Evolutionary conservation across 2,329 filamentous ascomycete genomes (phyloP).

Genomic region (Chaetomium sp.): DNA sequence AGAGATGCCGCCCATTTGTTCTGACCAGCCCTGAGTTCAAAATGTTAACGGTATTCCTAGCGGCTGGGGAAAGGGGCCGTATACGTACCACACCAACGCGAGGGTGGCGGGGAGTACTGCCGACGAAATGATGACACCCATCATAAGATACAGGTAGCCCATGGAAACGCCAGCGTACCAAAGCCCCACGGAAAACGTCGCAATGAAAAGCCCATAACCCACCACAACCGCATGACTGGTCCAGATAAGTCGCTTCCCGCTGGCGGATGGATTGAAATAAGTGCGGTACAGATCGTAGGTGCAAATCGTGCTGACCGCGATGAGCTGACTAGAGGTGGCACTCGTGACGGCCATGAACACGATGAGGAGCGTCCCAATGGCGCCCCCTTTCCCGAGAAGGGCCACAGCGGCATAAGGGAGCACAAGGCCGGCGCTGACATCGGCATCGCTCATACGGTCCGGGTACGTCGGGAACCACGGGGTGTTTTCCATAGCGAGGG

Average conservation of each 20-base stretch:
- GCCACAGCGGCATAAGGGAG: constrained; percentile 81
- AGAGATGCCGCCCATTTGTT: constrained; percentile 67
- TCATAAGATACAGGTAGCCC: constrained; percentile 76
- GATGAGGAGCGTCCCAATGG: constrained; percentile 69
- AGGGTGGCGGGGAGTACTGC: constrained; percentile 78
- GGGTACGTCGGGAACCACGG: constrained; percentile 67
- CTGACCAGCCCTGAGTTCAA: constrained; percentile 52
- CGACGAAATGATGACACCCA: constrained; percentile 84
- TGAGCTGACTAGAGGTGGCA: constrained; percentile 74
- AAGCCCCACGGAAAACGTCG: constrained; percentile 69
- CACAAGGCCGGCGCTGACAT: constrained; percentile 77
- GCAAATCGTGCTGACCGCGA: constrained; percentile 80
- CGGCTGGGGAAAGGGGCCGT: background rate
- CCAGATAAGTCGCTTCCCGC: constrained; percentile 69
- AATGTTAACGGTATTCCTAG: background rate
- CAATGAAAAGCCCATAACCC: constrained; percentile 67
- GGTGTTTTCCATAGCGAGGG: constrained; percentile 69
- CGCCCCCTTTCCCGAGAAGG: constrained; percentile 74
- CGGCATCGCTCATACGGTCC: constrained; percentile 61
- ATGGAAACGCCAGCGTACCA: constrained; percentile 71
- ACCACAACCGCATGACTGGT: constrained; percentile 70
- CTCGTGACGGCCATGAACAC: constrained; percentile 89
- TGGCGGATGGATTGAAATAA: constrained; percentile 73
- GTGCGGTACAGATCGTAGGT: constrained; percentile 87
- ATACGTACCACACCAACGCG: constrained; percentile 60